phyloP scores from a whole-genome alignment of 1,284 basidiomycete genomes.

The Vanrija pseudolonga region DNA sequence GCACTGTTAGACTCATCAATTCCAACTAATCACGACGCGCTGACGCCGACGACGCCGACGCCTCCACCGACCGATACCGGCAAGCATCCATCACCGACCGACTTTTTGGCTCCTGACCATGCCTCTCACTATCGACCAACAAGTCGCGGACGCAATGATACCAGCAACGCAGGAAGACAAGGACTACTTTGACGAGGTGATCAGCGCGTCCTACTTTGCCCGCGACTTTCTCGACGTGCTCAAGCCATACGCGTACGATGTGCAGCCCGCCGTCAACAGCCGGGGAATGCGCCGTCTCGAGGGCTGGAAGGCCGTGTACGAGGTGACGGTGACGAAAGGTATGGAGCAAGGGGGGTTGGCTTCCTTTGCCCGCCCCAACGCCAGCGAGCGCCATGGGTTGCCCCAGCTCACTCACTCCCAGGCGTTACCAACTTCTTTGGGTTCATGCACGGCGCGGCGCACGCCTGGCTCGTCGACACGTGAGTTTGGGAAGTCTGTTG shows the following conservation, averaged over 20 bases:
- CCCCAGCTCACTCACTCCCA: conserved; percentile 4
- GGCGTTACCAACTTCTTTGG: conserved; percentile 34
- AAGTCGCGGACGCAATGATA: background rate
- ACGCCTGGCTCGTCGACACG: conserved; percentile 38
- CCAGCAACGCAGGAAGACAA: conserved; percentile 3
- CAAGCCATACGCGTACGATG: conserved; percentile 11
- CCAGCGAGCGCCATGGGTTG: too few species aligned
- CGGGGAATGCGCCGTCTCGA: conserved; percentile 10
- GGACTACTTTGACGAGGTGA: background rate
- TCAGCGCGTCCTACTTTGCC: background rate
- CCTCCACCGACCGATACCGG: too few species aligned
- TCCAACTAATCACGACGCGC: too few species aligned
- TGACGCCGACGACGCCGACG: too few species aligned
- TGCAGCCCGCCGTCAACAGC: conserved; percentile 9
- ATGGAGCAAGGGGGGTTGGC: background rate
- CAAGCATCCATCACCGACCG: too few species aligned
- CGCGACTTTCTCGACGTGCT: conserved; percentile 1
- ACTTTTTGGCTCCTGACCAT: background rate
- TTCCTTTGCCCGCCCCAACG: too few species aligned
- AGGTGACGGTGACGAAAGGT: conserved; percentile 8
- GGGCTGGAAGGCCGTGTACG: conserved; percentile 9
- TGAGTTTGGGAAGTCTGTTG: conserved; percentile 7
- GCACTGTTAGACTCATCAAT: too few species aligned
- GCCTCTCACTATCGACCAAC: background rate
- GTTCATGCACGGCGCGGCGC: conserved; percentile 38